Conservation (phyloP, 2,329 filamentous ascomycete species). For the Ceratocystis harringtonii region DNA sequence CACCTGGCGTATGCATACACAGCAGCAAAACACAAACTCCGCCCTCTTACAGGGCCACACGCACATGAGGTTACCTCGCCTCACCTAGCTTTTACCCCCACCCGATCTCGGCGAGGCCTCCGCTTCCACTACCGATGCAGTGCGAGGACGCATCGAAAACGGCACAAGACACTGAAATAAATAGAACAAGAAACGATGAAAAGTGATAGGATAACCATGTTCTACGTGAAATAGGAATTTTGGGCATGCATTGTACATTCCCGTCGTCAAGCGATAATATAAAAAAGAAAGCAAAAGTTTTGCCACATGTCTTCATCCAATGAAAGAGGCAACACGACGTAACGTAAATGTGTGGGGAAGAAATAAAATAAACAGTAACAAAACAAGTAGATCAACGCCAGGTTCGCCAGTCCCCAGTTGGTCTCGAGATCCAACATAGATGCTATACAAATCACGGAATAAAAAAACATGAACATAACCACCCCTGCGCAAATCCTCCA, state of each 20-base stretch:
- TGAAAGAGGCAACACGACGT: background rate
- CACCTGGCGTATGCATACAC: background rate
- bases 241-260: too few relatives aligned
- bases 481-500: background rate
- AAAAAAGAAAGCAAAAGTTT: background rate
- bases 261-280: background rate
- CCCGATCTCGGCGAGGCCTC: background rate
- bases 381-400: conserved; percentile 4
- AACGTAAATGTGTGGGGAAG: background rate
- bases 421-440: conserved; percentile 3
- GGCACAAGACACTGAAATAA: too few relatives aligned
- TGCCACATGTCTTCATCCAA: background rate
- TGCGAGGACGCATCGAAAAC: background rate
- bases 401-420: background rate
- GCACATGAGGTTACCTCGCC: too few relatives aligned
- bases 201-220: too few relatives aligned
- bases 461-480: conserved; percentile 2
- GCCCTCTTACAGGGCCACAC: background rate
- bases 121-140: background rate
- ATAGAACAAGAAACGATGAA: too few relatives aligned
- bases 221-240: too few relatives aligned
- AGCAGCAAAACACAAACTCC: background rate
- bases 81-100: too few relatives aligned
- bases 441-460: background rate
- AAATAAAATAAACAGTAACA: background rate